Evolutionary conservation across 2,329 filamentous ascomycete species (phyloP).

Genomic region (Balansia obtecta): DNA sequence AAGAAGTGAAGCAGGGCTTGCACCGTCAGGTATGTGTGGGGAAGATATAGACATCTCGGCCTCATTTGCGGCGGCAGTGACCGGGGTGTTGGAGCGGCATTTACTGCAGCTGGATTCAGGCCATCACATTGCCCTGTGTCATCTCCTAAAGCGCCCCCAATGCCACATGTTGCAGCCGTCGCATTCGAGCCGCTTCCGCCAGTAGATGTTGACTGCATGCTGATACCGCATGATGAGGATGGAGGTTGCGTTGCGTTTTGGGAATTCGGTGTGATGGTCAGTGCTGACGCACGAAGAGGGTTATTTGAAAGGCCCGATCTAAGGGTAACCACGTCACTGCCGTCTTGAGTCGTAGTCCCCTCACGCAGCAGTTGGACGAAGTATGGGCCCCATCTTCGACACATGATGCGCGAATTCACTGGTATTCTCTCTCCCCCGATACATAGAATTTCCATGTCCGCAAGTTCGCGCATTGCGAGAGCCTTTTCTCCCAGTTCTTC

Average conservation of each 20-base stretch:
- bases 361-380: slow-evolving; percentile 87
- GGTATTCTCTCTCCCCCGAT: slow-evolving; percentile 85
- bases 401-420: slow-evolving; percentile 81
- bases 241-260: slow-evolving; percentile 31
- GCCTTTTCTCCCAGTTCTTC: slow-evolving; percentile 78
- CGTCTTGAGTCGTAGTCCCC: slow-evolving; percentile 58
- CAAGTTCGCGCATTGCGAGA: slow-evolving; percentile 66
- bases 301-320: slow-evolving; percentile 47
- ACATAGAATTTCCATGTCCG: slow-evolving; percentile 94
- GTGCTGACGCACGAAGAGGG: slow-evolving; percentile 61
- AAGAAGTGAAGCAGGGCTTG: slow-evolving; percentile 86
- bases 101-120: slow-evolving; percentile 29
- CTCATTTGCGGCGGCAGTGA: slow-evolving; percentile 50
- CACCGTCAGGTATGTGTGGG: slow-evolving; percentile 80
- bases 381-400: slow-evolving; percentile 85
- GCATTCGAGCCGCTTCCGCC: background rate
- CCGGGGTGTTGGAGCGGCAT: slow-evolving; percentile 43
- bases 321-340: slow-evolving; percentile 63
- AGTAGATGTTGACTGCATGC: slow-evolving; percentile 25
- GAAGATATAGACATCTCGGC: slow-evolving; percentile 80
- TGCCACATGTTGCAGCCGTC: slow-evolving; percentile 10
- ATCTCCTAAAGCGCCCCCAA: slow-evolving; percentile 26
- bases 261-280: slow-evolving; percentile 69
- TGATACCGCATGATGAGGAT: slow-evolving; percentile 32
- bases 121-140: slow-evolving; percentile 27